Base-by-base conservation (phyloP, 1,284 basidiomycete genomes). In the Pseudozyma sp. region DNA sequence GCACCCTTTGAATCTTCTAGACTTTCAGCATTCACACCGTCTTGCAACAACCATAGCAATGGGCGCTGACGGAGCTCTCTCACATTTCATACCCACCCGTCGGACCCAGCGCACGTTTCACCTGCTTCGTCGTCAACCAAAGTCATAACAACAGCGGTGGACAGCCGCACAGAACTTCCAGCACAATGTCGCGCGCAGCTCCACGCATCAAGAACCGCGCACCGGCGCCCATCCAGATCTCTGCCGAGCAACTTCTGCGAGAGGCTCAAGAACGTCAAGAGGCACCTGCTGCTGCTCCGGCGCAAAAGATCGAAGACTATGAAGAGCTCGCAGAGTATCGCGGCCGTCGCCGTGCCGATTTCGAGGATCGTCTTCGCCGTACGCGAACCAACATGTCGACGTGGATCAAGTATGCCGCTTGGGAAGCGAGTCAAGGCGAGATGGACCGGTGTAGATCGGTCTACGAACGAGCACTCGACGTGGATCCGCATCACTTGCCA, bases 231-330 rank as follows among this genome's bases (percentile, higher is more conserved):
- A 88, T 97, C 71, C 95, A 97, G 92, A 96, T 98, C 87, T 97
- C 95, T 58, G 94, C 96, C 35, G 96, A 98, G 87, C 96, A 99
- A 87, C 91, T 99, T 47, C 88, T 99, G 14, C 92, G 97, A 81
- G 97, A 99, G 88, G 93, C 97, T 45, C 94, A 98, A 90, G 97
- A 98, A 82, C 89, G 95, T 57, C 96, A 99, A 88, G 97, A 98
- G 83, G 90, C 92, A 21, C 90, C 92, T 14, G 92, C 95, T 83
- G 90, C 91, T 11, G 71, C 64, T 3, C 70, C 71, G 14, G 64
- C 63, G 11, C 72, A 77, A 13, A 76, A 76, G 16, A 92, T 99
- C 52, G 94, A 97, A 86, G 97, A 99, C 86, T 93, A 93, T 81
- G 97, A 99, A 85, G 97, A 99, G 86, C 91, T 99, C 43, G 89